Conservation (phyloP, 1,139 yeast species). For the Candida tunisiensis region DNA sequence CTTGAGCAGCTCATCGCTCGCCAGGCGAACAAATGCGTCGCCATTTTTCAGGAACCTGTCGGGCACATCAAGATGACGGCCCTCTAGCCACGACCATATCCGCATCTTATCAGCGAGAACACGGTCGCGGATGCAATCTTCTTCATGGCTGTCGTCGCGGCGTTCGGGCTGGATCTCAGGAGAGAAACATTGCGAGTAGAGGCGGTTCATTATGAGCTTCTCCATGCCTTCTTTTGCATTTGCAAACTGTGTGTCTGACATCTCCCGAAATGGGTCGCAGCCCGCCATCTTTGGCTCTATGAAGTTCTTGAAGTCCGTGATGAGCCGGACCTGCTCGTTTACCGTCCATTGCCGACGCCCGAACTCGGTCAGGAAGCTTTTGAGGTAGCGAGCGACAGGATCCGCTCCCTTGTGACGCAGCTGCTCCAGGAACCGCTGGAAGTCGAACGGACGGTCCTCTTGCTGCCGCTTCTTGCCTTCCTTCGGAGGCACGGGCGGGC, state of each 20-base stretch:
- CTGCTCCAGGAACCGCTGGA: slow-evolving; percentile 60
- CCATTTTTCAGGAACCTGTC: slow-evolving; percentile 27
- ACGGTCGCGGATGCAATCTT: slow-evolving; percentile 49
- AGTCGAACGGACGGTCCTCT: slow-evolving; percentile 42
- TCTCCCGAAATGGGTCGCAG: slow-evolving; percentile 59
- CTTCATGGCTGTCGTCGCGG: slow-evolving; percentile 32
- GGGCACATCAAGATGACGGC: slow-evolving; percentile 67
- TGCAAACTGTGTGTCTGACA: slow-evolving; percentile 37
- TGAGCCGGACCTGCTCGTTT: slow-evolving; percentile 60
- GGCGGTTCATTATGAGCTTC: slow-evolving; percentile 76
- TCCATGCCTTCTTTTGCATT: slow-evolving; percentile 88
- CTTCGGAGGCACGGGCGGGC: not conserved
- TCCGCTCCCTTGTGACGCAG: slow-evolving; percentile 66
- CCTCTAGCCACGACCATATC: slow-evolving; percentile 59
- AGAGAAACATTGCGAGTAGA: slow-evolving; percentile 65
- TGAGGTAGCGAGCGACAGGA: slow-evolving; percentile 74
- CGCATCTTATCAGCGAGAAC: slow-evolving; percentile 38
- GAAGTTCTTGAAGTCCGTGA: slow-evolving; percentile 18
- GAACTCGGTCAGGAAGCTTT: slow-evolving; percentile 63
- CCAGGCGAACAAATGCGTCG: slow-evolving; percentile 48
- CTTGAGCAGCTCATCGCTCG: slow-evolving; percentile 51
- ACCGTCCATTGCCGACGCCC: slow-evolving; percentile 55
- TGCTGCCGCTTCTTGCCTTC: slow-evolving; percentile 2
- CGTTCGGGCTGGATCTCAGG: slow-evolving; percentile 42
- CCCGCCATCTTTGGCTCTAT: slow-evolving; percentile 26